Conservation (phyloP, 805 yeast genomes). For the Schizosaccharomyces osmophilus region DNA sequence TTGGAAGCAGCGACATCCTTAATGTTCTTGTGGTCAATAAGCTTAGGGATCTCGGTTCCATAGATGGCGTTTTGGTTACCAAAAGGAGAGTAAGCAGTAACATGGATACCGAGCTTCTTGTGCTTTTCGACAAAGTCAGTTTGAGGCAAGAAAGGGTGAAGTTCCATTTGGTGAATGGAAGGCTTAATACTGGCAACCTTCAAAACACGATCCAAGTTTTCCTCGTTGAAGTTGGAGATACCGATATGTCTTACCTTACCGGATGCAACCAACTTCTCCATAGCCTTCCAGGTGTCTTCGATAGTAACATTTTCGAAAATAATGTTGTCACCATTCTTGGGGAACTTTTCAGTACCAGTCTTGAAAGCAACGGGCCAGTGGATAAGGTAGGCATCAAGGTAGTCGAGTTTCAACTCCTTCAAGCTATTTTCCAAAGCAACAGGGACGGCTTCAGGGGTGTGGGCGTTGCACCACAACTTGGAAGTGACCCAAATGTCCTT, state of each 20-base stretch:
- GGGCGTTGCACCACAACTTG: constrained; percentile 18
- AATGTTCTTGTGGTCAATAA: constrained; percentile 14
- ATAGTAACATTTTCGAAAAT: constrained; percentile 14
- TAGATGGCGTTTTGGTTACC: constrained; percentile 30
- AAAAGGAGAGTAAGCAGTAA: constrained; percentile 61
- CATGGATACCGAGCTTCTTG: constrained; percentile 25
- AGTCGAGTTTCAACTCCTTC: constrained; percentile 38
- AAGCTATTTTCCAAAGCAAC: constrained; percentile 37
- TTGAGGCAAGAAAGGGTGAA: constrained; percentile 52
- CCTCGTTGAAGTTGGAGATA: constrained; percentile 44
- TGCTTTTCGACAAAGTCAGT: constrained; percentile 29
- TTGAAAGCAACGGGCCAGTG: constrained; percentile 56
- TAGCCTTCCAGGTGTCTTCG: constrained; percentile 32
- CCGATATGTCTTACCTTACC: constrained; percentile 44
- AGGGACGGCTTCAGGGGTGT: constrained; percentile 14
- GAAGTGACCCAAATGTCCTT: constrained; percentile 21
- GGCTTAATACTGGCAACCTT: constrained; percentile 30
- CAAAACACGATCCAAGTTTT: constrained; percentile 27
- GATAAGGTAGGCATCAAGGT: constrained; percentile 51
- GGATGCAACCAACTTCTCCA: constrained; percentile 33
- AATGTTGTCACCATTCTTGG: constrained; percentile 18
- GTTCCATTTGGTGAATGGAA: constrained; percentile 50
- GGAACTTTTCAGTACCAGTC: constrained; percentile 15
- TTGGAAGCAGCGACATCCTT: constrained; percentile 33
- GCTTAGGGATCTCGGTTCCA: constrained; percentile 19